Conservation (phyloP, 805 yeast genomes). For the Sungouiozyma intestinalis region DNA sequence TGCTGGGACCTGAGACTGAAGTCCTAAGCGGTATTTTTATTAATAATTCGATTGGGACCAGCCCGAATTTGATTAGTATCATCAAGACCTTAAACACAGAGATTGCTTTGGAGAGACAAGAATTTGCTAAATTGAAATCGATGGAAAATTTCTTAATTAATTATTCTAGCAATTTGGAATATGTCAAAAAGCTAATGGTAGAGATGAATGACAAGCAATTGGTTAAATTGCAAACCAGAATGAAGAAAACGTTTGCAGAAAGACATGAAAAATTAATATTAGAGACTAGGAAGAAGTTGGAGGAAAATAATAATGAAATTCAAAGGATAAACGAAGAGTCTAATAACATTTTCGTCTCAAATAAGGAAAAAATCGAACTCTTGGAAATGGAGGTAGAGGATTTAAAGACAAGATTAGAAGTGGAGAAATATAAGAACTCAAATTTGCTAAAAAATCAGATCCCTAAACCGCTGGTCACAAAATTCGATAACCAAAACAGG, state of each 20-base stretch:
- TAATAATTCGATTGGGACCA: slow-evolving; percentile 49
- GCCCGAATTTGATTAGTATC: slow-evolving; percentile 44
- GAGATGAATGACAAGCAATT: slow-evolving; percentile 25
- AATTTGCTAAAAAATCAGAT: slow-evolving; percentile 6
- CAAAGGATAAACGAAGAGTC: slow-evolving; percentile 5
- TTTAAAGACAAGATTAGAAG: slow-evolving; percentile 26
- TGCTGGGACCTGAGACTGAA: slow-evolving; percentile 38
- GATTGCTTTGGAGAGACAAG: slow-evolving; percentile 47
- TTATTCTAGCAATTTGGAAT: slow-evolving; percentile 32
- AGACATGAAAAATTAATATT: slow-evolving; percentile 17
- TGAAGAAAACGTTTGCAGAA: slow-evolving; percentile 20
- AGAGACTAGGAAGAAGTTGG: slow-evolving; percentile 15
- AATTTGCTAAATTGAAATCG: slow-evolving; percentile 44
- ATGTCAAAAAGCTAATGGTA: slow-evolving; percentile 22
- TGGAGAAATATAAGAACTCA: slow-evolving; percentile 24
- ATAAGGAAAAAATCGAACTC: slow-evolving; percentile 11
- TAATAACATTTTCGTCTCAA: slow-evolving; percentile 7
- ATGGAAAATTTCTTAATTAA: slow-evolving; percentile 44
- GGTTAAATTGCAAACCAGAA: slow-evolving; percentile 20
- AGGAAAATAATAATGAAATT: slow-evolving; percentile 11
- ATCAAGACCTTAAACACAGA: slow-evolving; percentile 45
- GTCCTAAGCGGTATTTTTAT: slow-evolving; percentile 46
- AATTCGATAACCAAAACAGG: neutral
- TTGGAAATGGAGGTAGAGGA: slow-evolving; percentile 24
- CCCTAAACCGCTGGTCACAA: neutral